Percentiles rank a stretch among this genome's conserved stretches.
These are phyloP conservation scores for Asterionellopsis glacialis DNA, from an alignment of 108 stramenopile species.

Conservation along the genomic window DNA sequence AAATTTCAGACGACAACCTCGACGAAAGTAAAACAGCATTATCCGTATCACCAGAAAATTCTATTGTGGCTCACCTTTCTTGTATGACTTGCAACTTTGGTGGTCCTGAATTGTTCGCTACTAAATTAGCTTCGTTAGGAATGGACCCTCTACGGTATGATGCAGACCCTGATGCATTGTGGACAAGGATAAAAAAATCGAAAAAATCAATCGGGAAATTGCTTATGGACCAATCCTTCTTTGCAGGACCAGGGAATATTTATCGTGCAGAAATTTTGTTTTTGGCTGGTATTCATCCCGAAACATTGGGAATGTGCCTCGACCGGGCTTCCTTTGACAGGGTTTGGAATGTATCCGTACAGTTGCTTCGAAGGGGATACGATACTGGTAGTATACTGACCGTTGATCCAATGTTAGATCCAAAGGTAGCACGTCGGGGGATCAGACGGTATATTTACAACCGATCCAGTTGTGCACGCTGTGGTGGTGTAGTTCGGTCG, in stretches of 20 bases:
- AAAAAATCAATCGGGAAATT: constrained; percentile 61
- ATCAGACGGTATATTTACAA: constrained; percentile 70
- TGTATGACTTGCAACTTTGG: constrained; percentile 73
- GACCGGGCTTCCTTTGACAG: constrained; percentile 41
- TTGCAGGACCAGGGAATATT: constrained; percentile 73
- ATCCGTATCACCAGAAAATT: not conserved
- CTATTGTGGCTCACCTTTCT: constrained; percentile 50
- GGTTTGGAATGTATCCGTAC: constrained; percentile 51
- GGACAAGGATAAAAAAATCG: constrained; percentile 37
- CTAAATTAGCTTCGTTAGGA: constrained; percentile 49
- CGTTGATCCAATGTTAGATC: constrained; percentile 49
- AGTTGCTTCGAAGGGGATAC: constrained; percentile 49
- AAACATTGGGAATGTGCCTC: constrained; percentile 27
- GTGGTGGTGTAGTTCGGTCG: constrained; percentile 29
- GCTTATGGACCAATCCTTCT: constrained; percentile 74
- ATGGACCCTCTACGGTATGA: constrained; percentile 69
- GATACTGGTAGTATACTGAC: constrained; percentile 61
- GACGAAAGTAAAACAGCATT: too few relatives aligned
- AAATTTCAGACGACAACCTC: not conserved
- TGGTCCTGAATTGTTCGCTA: constrained; percentile 34
- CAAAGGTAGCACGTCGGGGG: constrained; percentile 1
- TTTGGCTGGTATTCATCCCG: constrained; percentile 64
- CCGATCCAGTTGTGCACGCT: constrained; percentile 45
- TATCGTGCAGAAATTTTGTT: constrained; percentile 78
- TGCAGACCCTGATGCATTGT: constrained; percentile 51